Base-by-base conservation (phyloP, 1,284 basidiomycete species). In the Fomitopsis pinicola region DNA sequence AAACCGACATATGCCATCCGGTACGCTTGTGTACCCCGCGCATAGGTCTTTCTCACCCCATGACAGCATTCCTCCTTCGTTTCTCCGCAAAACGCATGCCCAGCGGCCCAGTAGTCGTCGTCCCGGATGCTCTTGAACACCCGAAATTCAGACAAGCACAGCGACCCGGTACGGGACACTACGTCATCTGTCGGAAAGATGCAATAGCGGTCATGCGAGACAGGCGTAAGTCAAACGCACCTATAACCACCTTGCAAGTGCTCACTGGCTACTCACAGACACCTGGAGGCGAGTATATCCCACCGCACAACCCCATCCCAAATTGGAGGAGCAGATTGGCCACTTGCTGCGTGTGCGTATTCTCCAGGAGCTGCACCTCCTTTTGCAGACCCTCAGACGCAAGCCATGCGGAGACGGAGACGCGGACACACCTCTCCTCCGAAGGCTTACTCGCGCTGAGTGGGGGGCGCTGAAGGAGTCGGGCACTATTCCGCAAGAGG, bases 101-200 rank as follows among this genome's bases (percentile, higher is more conserved):
- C 67, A 59, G 42, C 46, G 28, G 8, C 57, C 38, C 38, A 10
- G 62, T 26, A 36, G 59, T 70, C 1, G 67, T 90, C 19, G 71
- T 88, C 19, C 88, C 90, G 12, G 86, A 89, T 67, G 88, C 88
- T 4, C 69, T 92, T 14, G 81, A 88, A 64, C 87, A 92, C 68
- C 78, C 83, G 14, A 80, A 80, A 63, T 90, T 83, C 71, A 80
- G 79, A 55, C 73, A 19, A 17, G 15, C 66, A 12, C 78, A 78
- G 12, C 76, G 74, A 62, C 74, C 77, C 19, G 82, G 79, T 17
- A 71, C 70, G 38, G 83, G 79, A 0, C 64, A 69, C 40, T 87
- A 92, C 67, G 64, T 87, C 17, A 61, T 82, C 7, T 91, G 89
- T 70, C 82, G 81, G 71, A 81, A 82, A 59, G 72, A 75, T 35